phyloP scores from a whole-genome alignment of 2,329 filamentous ascomycete genomes.

The Ophidiomyces ophidiicola region DNA sequence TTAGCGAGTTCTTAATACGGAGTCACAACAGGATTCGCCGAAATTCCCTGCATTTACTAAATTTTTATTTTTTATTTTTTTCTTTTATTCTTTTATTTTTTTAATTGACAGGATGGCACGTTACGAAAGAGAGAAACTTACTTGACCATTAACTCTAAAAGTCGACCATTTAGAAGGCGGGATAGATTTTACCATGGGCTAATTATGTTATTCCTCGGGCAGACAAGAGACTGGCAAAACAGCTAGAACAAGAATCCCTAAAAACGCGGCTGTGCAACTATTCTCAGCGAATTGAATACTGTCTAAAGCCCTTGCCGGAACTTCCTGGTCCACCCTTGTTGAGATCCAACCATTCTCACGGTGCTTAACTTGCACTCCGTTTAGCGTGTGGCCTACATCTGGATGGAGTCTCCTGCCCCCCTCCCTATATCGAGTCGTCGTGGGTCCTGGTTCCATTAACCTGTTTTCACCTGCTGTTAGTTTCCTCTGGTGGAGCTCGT shows the following conservation, averaged over 20 bases:
- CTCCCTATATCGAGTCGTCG: slow-evolving; percentile 8
- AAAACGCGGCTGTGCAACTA: slow-evolving; percentile 15
- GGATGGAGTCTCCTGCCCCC: slow-evolving; percentile 7
- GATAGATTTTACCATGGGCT: not conserved
- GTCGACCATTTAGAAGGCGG: slow-evolving; percentile 8
- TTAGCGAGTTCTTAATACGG: not conserved
- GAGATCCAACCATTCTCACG: slow-evolving; percentile 13
- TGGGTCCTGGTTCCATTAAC: slow-evolving; percentile 12
- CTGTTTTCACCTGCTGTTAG: slow-evolving; percentile 10
- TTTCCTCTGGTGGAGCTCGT: slow-evolving; percentile 7
- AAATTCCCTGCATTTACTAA: not conserved
- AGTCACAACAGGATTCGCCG: slow-evolving; percentile 2
- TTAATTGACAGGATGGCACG: slow-evolving; percentile 1
- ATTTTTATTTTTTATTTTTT: not conserved
- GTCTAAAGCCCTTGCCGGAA: slow-evolving; percentile 4
- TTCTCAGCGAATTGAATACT: slow-evolving; percentile 7
- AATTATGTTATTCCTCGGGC: slow-evolving; percentile 1
- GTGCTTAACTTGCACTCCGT: slow-evolving; percentile 8
- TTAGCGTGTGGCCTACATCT: slow-evolving; percentile 12
- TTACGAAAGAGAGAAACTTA: slow-evolving; percentile 2
- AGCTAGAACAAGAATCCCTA: slow-evolving; percentile 12
- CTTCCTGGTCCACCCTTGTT: slow-evolving; percentile 9
- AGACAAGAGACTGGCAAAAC: slow-evolving; percentile 9
- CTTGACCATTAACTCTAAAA: slow-evolving; percentile 3
- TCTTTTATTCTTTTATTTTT: not conserved